A percentile compares a stretch with the other conserved stretches of the same genome.
phyloP scores from a whole-genome alignment of 257 asterid species.

The Penstemon eatonii region DNA sequence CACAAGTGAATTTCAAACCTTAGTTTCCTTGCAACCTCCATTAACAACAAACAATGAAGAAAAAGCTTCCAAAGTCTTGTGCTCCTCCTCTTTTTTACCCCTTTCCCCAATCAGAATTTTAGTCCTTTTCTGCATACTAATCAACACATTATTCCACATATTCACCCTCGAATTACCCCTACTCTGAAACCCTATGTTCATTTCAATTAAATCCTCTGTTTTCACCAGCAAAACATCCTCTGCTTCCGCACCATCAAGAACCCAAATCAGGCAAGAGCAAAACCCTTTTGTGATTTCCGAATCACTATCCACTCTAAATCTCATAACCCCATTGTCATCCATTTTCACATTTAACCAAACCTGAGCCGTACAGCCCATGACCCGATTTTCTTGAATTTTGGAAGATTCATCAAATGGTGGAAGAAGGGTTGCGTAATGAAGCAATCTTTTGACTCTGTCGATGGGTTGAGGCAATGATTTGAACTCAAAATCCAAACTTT shows the following conservation, averaged over 20 bases:
- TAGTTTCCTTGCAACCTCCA: slow-evolving; percentile 40
- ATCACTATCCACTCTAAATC: slow-evolving; percentile 67
- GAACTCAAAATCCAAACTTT: slow-evolving; percentile 39
- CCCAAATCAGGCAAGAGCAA: slow-evolving; percentile 72
- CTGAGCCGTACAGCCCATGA: slow-evolving; percentile 87
- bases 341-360: slow-evolving; percentile 72
- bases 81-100: neutral
- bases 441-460: slow-evolving; percentile 71
- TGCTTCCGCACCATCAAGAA: slow-evolving; percentile 63
- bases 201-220: slow-evolving; percentile 59
- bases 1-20: slow-evolving; percentile 29
- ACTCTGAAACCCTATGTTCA: slow-evolving; percentile 69
- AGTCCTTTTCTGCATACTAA: slow-evolving; percentile 71
- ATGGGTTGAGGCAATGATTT: slow-evolving; percentile 54
- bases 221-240: slow-evolving; percentile 60
- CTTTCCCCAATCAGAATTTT: slow-evolving; percentile 44
- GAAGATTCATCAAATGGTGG: slow-evolving; percentile 46
- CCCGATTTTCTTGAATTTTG: slow-evolving; percentile 55
- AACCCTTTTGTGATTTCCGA: slow-evolving; percentile 85
- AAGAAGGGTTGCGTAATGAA: slow-evolving; percentile 56
- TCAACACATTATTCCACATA: slow-evolving; percentile 78
- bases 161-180: slow-evolving; percentile 69
- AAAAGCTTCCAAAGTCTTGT: slow-evolving; percentile 17
- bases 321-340: slow-evolving; percentile 44
- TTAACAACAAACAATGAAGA: slow-evolving; percentile 29